These are phyloP conservation scores for Mallotus nudiflorus DNA, from an alignment of 345 rosid genomes.

Conservation along the genomic window DNA sequence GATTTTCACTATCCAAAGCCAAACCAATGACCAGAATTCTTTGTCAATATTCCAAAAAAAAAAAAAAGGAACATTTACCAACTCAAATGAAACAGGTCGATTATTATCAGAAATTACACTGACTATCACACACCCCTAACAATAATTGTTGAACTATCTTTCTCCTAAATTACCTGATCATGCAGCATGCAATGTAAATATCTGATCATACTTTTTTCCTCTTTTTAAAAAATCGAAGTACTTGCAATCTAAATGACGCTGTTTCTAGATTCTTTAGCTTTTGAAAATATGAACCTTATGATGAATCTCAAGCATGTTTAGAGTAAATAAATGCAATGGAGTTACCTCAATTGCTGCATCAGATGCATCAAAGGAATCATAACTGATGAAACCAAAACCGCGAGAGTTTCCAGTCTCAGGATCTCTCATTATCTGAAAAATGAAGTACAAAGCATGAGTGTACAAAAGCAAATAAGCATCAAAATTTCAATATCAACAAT, in stretches of 20 bases:
- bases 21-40: not conserved
- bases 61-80: not conserved
- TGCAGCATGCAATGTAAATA: not conserved
- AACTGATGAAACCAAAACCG: constrained; percentile 97
- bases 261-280: not conserved
- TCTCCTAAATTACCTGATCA: too few species aligned
- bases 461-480: constrained; percentile 1
- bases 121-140: not conserved
- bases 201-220: not conserved
- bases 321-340: not conserved
- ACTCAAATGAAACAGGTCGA: not conserved
- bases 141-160: not conserved
- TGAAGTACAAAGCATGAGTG: constrained; percentile 15
- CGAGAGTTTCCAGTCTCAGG: constrained; percentile 98
- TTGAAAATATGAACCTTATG: not conserved
- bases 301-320: not conserved
- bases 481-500: not conserved
- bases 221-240: not conserved
- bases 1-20: not conserved
- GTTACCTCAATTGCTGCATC: constrained; percentile 97
- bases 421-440: constrained; percentile 88
- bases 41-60: too few species aligned
- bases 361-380: constrained; percentile 98
- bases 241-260: not conserved
- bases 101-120: not conserved